phyloP scores from a whole-genome alignment of 164 flowering plant species.

The Nymphaea colorata region DNA sequence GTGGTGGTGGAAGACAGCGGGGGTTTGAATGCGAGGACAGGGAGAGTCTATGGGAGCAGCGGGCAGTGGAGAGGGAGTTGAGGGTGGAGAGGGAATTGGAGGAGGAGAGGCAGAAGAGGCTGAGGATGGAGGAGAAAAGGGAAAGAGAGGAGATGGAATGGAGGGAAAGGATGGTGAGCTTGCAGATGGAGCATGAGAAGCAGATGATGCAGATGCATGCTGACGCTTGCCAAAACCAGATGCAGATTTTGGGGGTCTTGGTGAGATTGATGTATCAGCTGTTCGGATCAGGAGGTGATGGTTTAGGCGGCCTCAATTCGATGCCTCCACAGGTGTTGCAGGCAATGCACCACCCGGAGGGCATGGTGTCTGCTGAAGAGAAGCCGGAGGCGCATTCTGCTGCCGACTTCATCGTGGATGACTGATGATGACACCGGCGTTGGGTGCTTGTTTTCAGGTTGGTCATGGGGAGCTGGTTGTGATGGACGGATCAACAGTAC shows the following conservation, averaged over 20 bases:
- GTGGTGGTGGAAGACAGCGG: conserved; percentile 5
- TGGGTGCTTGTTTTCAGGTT: not conserved
- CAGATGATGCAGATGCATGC: conserved; percentile 75
- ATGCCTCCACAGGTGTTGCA: conserved; percentile 55
- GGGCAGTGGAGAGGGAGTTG: conserved; percentile 32
- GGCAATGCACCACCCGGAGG: conserved; percentile 54
- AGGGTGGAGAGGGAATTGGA: conserved; percentile 40
- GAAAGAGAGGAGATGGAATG: conserved; percentile 89
- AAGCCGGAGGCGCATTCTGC: conserved; percentile 55
- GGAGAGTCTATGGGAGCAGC: conserved; percentile 32
- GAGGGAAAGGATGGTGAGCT: conserved; percentile 56
- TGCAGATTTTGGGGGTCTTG: conserved; percentile 66
- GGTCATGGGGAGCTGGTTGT: not conserved
- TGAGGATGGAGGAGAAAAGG: conserved; percentile 60
- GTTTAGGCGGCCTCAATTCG: conserved; percentile 41
- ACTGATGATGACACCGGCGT: conserved; percentile 7
- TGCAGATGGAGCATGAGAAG: conserved; percentile 91
- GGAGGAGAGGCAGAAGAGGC: conserved; percentile 48
- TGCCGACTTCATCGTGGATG: conserved; percentile 40
- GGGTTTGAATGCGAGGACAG: conserved; percentile 44
- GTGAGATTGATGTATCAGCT: conserved; percentile 57
- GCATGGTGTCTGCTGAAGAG: conserved; percentile 36
- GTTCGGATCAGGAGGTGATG: conserved; percentile 55
- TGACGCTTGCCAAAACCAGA: conserved; percentile 74
- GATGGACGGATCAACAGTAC: not conserved